Evolutionary conservation across 768 basidiomycete genomes (phyloP), one percentile per base, ranked within the genome.

Genomic region (Clathrus columnatus): DNA sequence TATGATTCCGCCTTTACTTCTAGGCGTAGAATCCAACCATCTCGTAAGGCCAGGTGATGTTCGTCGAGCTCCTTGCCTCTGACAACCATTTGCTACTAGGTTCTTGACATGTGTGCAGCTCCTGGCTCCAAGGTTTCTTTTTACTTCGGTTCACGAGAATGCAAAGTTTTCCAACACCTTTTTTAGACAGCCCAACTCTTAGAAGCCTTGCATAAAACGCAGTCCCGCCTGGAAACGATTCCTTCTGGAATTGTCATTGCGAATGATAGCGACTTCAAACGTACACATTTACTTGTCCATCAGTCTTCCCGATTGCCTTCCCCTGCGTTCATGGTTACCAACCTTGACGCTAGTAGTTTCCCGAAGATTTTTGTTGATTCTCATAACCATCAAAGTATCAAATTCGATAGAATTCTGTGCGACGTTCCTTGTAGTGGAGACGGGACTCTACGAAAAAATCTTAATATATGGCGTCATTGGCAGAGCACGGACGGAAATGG

Each of bases 351-450:
- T 7, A 89, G 90, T 26, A 85, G 84, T 59, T 92, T 83, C 62
- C 89, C 90, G 0, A 68, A 77, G 14, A 77, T 91, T 61, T 58
- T 57, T 11, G 57, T 41, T 17, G 48, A 52, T 29, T 24, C 46
- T 42, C 61, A 64, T 18, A 61, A 65, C 54, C 59, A 61, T 27
- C 71, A 73, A 46, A 75, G 79, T 27, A 72, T 99, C 50, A 69
- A 84, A 56, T 99, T 96, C 63, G 95, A 98, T 67, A 76, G 95
- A 28, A 95, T 99, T 57, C 70, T 99, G 29, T 94, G 92, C 49
- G 96, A 98, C 67, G 96, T 99, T 7, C 96, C 96, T 7, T 99
- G 96, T 66, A 93, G 90, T 62, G 96, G 96, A 4, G 96, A 99
- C 67, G 96, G 95, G 0, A 99, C 96, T 0, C 68, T 97, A 55